Base-by-base conservation (phyloP, 1,284 basidiomycete genomes). In the Ganoderma sp. region DNA sequence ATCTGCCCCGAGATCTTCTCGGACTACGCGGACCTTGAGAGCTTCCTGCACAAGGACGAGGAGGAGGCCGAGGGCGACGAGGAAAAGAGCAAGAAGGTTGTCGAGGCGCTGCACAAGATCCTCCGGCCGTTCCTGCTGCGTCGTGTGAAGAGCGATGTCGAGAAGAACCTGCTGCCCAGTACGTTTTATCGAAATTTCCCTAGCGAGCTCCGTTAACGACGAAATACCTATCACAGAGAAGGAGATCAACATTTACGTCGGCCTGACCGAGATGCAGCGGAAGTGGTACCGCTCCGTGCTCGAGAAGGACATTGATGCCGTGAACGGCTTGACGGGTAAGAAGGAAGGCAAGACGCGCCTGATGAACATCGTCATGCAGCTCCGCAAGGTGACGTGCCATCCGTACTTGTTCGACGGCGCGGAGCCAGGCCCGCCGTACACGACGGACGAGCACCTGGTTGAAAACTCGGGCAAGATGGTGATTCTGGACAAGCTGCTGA, bases 361-460 rank as follows among this genome's bases (percentile, higher is more conserved):
- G 64, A 95, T 99, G 89, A 99, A 99, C 81, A 98, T 99, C 84
- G 98, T 99, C 72, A 99, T 99, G 98, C 98, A 99, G 85, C 85
- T 94, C 50, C 89, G 91, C 56, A 94, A 94, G 84, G 92, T 94
- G 14, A 92, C 91, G 8, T 94, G 92, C 70, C 93, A 94, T 76
- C 92, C 92, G 0, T 94, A 94, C 75, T 85, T 96, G 43, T 96
- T 96, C 75, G 93, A 96, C 74, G 94, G 94, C 7, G 95, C 94
- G 41, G 96, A 99, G 84, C 98, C 98, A 1, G 97, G 97, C 37
- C 98, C 97, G 0, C 98, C 97, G 0, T 99, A 97, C 79, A 99
- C 97, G 1, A 99, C 97, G 1, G 98, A 99, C 79, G 96, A 98
- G 81, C 98, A 99, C 78, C 85, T 99, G 45, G 87, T 99, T 72